Conservation (phyloP, 2,329 filamentous ascomycete genomes). For the Xylariaceae sp. region DNA sequence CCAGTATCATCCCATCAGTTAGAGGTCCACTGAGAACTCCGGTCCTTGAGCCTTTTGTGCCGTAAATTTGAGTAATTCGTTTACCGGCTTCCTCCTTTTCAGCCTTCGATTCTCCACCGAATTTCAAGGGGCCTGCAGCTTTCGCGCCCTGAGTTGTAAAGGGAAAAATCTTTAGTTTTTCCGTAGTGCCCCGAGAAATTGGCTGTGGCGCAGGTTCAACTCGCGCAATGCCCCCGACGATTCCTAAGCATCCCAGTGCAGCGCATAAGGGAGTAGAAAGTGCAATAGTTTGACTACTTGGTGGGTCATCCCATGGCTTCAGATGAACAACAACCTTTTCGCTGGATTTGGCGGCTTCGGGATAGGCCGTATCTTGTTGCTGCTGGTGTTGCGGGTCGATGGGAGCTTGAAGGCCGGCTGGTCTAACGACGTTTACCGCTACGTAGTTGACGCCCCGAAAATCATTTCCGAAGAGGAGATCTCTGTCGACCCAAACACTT, state of each 20-base stretch:
- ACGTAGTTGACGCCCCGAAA: conserved; percentile 75
- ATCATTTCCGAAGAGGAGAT: conserved; percentile 66
- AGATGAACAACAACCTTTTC: conserved; percentile 73
- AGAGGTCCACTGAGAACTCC: conserved; percentile 77
- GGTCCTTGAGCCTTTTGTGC: conserved; percentile 46
- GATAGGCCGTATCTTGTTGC: conserved; percentile 61
- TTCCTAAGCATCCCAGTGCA: conserved; percentile 63
- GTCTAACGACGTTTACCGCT: conserved; percentile 79
- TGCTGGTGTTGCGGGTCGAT: conserved; percentile 65
- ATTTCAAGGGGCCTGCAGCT: conserved; percentile 65
- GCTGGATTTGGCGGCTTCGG: conserved; percentile 49
- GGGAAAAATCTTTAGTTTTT: conserved; percentile 72
- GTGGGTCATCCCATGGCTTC: conserved; percentile 77
- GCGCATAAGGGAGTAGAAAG: conserved; percentile 74
- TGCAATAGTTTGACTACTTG: conserved; percentile 73
- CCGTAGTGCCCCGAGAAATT: conserved; percentile 60
- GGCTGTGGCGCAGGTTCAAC: conserved; percentile 76
- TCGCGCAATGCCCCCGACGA: conserved; percentile 83
- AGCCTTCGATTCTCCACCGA: conserved; percentile 81
- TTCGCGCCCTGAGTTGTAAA: conserved; percentile 60
- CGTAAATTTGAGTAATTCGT: conserved; percentile 68
- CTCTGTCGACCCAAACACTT: conserved; percentile 79
- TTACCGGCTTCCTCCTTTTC: conserved; percentile 74
- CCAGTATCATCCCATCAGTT: conserved; percentile 82
- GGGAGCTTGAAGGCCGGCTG: conserved; percentile 68